These are phyloP conservation scores for Eimeria zaria DNA, from an alignment of 169 alveolate species.

Conservation along the genomic window DNA sequence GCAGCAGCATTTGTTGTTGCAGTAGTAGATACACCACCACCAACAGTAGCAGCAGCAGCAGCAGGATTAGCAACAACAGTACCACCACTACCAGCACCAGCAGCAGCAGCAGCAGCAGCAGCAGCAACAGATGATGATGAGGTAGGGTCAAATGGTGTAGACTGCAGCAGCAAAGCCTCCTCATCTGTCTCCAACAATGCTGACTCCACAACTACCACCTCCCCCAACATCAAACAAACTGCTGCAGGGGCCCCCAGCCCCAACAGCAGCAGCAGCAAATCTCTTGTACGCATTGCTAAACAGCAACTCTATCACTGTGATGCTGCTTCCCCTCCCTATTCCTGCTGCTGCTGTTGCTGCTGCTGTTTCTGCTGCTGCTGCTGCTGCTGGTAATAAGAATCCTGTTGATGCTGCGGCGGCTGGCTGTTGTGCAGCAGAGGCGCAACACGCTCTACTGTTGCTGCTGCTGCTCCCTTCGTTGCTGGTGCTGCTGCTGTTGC, in stretches of 20 bases:
- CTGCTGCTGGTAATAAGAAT: slow-evolving; percentile 7
- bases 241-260: not conserved
- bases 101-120: not conserved
- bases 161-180: not conserved
- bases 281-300: not conserved
- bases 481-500: not conserved
- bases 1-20: not conserved
- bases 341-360: slow-evolving; percentile 17
- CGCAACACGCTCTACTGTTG: not conserved
- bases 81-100: not conserved
- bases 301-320: not conserved
- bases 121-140: no score
- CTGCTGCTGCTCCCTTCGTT: slow-evolving; percentile 55
- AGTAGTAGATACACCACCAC: not conserved
- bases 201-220: not conserved
- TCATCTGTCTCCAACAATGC: not conserved
- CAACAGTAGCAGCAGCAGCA: slow-evolving; percentile 7
- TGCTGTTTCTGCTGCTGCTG: not conserved
- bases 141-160: not conserved
- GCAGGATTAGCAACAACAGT: not conserved
- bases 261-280: not conserved
- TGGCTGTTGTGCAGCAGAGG: not conserved
- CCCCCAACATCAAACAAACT: not conserved
- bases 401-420: no score
- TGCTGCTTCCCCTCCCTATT: not conserved